Evolutionary conservation across 2,329 filamentous ascomycete genomes (phyloP), one percentile per base, ranked within the genome.

Genomic region (Zymoseptoria crescenta): DNA sequence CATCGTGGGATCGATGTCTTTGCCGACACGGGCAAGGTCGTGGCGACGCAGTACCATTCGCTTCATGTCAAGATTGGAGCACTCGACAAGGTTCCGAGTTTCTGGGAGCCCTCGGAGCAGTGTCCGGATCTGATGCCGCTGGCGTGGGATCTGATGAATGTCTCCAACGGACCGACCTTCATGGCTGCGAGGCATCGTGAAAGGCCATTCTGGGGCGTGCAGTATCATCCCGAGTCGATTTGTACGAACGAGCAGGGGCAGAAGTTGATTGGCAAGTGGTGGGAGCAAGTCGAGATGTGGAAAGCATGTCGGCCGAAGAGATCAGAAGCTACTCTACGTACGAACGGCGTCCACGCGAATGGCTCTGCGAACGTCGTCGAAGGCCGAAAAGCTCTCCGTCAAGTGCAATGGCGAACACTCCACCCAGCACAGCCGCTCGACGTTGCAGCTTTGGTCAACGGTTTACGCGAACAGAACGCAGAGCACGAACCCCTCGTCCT

Each of bases 181-280:
- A 95, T 95, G 89, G 89, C 83, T 0, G 84, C 87, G 16, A 83
- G 80, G 63, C 91, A 96, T 71, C 74, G 71, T 19, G 69, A 64
- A 0, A 86, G 84, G 64, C 91, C 92, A 0, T 88, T 93, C 63
- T 95, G 88, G 86, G 92, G 88, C 0, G 80, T 96, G 19, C 92
- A 96, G 70, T 96, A 94, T 67, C 91, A 96, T 69, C 91, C 91
- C 0, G 91, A 96, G 73, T 96, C 90, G 0, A 83, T 91, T 13
- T 96, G 91, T 72, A 95, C 91, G 3, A 88, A 89, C 48, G 75
- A 79, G 3, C 81, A 82, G 60, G 86, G 88, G 1, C 82, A 80
- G 20, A 75, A 77, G 13, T 78, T 96, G 27, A 78, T 96, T 41
- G 74, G 74, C 55, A 90, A 89, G 68, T 96, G 91, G 90, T 94